These are phyloP conservation scores for Pseudozyma tsukubaensis DNA, from an alignment of 1,284 basidiomycete genomes.

Conservation along the genomic window DNA sequence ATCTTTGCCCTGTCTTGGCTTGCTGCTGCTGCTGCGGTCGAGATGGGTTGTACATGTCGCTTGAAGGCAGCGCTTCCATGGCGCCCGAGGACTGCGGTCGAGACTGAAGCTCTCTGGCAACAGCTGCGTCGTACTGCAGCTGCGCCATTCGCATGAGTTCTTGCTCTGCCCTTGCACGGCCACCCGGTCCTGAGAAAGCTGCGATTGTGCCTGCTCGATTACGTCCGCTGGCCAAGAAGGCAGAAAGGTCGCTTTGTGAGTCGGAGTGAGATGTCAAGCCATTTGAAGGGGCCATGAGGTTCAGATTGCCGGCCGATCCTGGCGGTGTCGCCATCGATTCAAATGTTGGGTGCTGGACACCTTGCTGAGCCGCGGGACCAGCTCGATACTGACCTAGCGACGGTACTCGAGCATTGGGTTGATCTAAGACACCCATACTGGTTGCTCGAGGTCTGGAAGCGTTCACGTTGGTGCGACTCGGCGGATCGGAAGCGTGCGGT, in stretches of 20 bases:
- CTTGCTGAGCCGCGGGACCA: neutral
- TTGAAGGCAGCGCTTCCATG: slow-evolving; percentile 11
- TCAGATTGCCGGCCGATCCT: slow-evolving; percentile 1
- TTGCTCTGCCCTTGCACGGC: slow-evolving; percentile 56
- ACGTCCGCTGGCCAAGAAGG: slow-evolving; percentile 32
- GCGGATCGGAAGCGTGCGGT: slow-evolving; percentile 4
- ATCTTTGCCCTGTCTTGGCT: slow-evolving; percentile 8
- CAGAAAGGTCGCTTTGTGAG: slow-evolving; percentile 19
- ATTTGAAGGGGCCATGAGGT: slow-evolving; percentile 6
- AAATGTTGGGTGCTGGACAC: neutral
- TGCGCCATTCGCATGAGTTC: slow-evolving; percentile 56
- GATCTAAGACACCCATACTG: slow-evolving; percentile 50
- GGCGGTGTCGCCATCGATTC: slow-evolving; percentile 10
- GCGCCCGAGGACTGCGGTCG: slow-evolving; percentile 28
- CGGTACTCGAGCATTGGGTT: slow-evolving; percentile 17
- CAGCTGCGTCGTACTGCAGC: slow-evolving; percentile 25
- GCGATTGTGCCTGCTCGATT: slow-evolving; percentile 64
- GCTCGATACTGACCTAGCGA: slow-evolving; percentile 14
- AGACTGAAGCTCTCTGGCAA: slow-evolving; percentile 4
- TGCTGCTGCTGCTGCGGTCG: slow-evolving; percentile 18
- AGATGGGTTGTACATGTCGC: slow-evolving; percentile 14
- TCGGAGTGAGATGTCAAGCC: slow-evolving; percentile 6
- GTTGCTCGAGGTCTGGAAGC: slow-evolving; percentile 38
- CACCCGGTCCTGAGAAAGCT: slow-evolving; percentile 61
- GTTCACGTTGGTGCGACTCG: slow-evolving; percentile 5